phyloP scores from a whole-genome alignment of 306 rosid species.

The Cucurbita moschata region DNA sequence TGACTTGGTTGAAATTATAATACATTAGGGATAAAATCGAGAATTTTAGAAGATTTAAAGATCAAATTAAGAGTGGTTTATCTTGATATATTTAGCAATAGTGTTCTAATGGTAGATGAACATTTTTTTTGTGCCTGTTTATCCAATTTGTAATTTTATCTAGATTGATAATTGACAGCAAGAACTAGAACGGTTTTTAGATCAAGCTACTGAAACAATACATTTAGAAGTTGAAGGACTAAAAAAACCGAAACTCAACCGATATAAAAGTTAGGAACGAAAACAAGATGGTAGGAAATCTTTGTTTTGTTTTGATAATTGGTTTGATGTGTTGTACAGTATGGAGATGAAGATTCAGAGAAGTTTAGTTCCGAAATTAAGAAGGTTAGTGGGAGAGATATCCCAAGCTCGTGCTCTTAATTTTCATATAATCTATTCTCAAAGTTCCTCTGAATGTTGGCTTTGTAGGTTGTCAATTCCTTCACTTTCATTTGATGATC shows the following conservation, averaged over 20 bases:
- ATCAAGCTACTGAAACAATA: background rate
- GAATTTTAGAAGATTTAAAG: too few species aligned
- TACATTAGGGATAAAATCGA: too few species aligned
- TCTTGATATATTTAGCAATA: too few species aligned
- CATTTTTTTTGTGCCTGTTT: too few species aligned
- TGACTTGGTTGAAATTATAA: background rate
- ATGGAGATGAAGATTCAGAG: constrained; percentile 48
- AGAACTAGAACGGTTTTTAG: background rate
- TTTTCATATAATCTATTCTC: background rate
- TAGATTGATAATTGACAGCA: background rate
- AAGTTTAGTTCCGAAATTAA: constrained; percentile 43
- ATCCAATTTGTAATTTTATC: too few species aligned
- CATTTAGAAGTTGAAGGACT: background rate
- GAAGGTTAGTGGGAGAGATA: constrained; percentile 30
- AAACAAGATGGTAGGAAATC: background rate
- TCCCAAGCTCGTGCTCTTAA: background rate
- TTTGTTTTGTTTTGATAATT: background rate
- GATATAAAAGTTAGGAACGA: background rate
- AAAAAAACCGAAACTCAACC: background rate
- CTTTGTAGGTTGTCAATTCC: constrained; percentile 64
- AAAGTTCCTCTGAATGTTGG: constrained; percentile 7
- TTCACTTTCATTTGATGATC: constrained; percentile 47
- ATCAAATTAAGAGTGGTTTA: too few species aligned
- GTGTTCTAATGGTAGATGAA: too few species aligned
- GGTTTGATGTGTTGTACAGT: constrained; percentile 15